Percentiles rank a stretch among this genome's conserved stretches.
These are phyloP conservation scores for Annona cherimola DNA, from an alignment of 164 flowering plant species.

Conservation along the genomic window DNA sequence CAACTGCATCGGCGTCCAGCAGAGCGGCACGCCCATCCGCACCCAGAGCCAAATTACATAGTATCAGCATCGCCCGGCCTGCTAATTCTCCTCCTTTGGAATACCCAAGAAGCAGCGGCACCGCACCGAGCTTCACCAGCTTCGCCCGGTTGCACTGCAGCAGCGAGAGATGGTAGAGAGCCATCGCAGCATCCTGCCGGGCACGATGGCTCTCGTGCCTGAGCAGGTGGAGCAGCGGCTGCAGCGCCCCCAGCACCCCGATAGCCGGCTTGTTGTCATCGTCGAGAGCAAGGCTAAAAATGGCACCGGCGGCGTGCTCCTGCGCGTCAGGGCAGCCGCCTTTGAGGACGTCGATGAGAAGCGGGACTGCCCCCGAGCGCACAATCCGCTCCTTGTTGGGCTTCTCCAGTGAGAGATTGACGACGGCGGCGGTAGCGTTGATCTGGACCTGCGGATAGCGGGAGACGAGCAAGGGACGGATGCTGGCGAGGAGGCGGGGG, in stretches of 20 bases:
- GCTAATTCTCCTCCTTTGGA: conserved; percentile 32
- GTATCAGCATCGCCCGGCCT: conserved; percentile 46
- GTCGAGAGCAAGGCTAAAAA: conserved; percentile 77
- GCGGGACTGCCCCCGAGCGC: conserved; percentile 73
- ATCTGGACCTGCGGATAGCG: conserved; percentile 45
- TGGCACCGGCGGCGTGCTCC: conserved; percentile 93
- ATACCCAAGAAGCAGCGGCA: conserved; percentile 45
- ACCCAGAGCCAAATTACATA: conserved; percentile 69
- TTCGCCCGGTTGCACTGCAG: conserved; percentile 69
- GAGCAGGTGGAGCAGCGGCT: conserved; percentile 64
- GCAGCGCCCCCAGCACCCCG: conserved; percentile 85
- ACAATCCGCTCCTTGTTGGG: conserved; percentile 76
- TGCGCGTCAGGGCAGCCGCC: conserved; percentile 63
- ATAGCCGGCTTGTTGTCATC: conserved; percentile 90
- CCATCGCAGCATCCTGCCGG: conserved; percentile 84
- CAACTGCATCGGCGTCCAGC: conserved; percentile 80
- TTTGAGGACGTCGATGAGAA: conserved; percentile 55
- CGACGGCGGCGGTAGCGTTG: conserved; percentile 75
- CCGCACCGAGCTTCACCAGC: conserved; percentile 63
- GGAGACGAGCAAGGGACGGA: conserved; percentile 44
- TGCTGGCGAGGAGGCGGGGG: conserved; percentile 35
- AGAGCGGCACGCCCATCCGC: conserved; percentile 72
- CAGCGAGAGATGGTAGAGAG: conserved; percentile 68
- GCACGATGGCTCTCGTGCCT: conserved; percentile 58
- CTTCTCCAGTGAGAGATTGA: conserved; percentile 78